Evolutionary conservation across 495 filamentous ascomycete genomes (phyloP).

Genomic region (Delitschia confertaspora): DNA sequence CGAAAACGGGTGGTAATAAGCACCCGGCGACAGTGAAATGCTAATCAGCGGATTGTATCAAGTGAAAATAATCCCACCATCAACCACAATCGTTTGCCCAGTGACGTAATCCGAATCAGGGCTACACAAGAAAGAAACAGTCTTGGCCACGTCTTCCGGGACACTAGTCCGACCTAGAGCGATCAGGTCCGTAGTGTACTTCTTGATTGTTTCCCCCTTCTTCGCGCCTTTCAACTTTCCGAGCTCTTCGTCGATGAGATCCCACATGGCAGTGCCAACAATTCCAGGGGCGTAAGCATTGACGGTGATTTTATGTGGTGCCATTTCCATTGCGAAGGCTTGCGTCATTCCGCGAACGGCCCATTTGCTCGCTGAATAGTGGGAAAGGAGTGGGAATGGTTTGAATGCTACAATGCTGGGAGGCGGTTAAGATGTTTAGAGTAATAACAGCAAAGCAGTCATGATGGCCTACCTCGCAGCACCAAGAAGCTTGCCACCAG

Average conservation of each 20-base stretch:
- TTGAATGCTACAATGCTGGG: conserved; percentile 47
- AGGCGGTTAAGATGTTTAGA: not conserved
- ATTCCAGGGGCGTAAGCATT: conserved; percentile 57
- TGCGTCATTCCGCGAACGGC: conserved; percentile 52
- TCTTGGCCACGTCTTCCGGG: conserved; percentile 50
- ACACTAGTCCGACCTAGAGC: conserved; percentile 44
- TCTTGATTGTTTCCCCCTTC: conserved; percentile 45
- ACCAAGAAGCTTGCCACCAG: conserved; percentile 46
- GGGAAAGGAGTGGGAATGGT: conserved; percentile 42
- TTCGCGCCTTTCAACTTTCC: conserved; percentile 37
- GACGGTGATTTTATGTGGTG: conserved; percentile 49
- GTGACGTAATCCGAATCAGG: conserved; percentile 51
- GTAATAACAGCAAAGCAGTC: not conserved
- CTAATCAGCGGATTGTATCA: too few species aligned
- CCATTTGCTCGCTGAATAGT: conserved; percentile 52
- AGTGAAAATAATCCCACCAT: conserved; percentile 51
- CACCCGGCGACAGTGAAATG: too few species aligned
- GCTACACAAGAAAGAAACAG: conserved; percentile 50
- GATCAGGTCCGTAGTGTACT: conserved; percentile 40
- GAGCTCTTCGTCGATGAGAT: conserved; percentile 46
- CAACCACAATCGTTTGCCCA: conserved; percentile 53
- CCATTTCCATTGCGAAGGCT: conserved; percentile 50
- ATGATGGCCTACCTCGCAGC: conserved; percentile 40
- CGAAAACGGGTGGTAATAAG: too few species aligned
- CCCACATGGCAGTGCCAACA: conserved; percentile 55